phyloP scores from a whole-genome alignment of 768 basidiomycete genomes.

The Austroboletus festivus region DNA sequence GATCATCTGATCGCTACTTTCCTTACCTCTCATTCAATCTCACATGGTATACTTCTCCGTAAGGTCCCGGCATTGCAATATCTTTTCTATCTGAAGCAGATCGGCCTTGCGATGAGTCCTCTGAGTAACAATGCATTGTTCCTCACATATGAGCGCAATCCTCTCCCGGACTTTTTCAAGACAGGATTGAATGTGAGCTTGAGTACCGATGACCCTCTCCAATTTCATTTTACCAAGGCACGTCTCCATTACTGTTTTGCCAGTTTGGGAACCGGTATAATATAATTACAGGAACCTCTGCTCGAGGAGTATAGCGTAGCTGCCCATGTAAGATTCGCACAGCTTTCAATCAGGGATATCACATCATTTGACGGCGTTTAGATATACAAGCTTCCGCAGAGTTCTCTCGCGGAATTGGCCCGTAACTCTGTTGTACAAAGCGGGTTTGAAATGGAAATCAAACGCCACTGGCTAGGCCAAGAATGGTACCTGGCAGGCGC shows the following conservation, averaged over 20 bases:
- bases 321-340: conserved; percentile 66
- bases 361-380: conserved; percentile 28
- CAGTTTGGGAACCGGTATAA: neutral
- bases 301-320: conserved; percentile 98
- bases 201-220: conserved; percentile 93
- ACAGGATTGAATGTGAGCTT: conserved; percentile 93
- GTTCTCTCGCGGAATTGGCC: conserved; percentile 94
- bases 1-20: conserved; percentile 97
- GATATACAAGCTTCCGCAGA: conserved; percentile 96
- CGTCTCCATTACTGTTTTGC: neutral
- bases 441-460: conserved; percentile 98
- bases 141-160: conserved; percentile 94
- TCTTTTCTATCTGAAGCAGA: conserved; percentile 96
- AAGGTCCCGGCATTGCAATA: conserved; percentile 98
- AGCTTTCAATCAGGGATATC: neutral
- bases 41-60: conserved; percentile 96
- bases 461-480: conserved; percentile 92
- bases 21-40: conserved; percentile 95
- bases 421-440: conserved; percentile 96
- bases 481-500: conserved; percentile 93
- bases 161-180: conserved; percentile 95
- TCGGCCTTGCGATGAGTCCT: conserved; percentile 98
- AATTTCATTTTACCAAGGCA: conserved; percentile 98
- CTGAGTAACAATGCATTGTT: conserved; percentile 97
- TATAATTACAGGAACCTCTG: conserved; percentile 68